Base-by-base conservation (phyloP, 2,329 filamentous ascomycete genomes). In the Sphaerulina vaccinii region DNA sequence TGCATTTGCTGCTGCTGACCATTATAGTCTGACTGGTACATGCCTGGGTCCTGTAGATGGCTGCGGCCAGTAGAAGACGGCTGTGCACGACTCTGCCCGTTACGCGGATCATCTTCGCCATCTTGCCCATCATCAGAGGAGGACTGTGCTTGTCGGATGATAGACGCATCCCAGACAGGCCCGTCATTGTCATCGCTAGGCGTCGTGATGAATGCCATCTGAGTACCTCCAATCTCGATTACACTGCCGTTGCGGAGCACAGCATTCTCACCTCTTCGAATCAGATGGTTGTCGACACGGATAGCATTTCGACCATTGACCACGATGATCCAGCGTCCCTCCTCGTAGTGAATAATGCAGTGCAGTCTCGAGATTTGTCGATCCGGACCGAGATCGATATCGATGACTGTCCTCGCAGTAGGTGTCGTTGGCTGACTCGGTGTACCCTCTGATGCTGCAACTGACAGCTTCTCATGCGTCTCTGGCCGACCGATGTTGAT, bases 161-260 rank as follows among this genome's bases (percentile, higher is more conserved):
- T 70, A 5, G 68, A 66, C 24, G 65, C 68, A 51, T 70, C 68
- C 64, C 84, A 73, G 21, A 82, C 79, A 24, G 86, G 85, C 39
- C 87, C 83, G 61, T 87, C 81, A 88, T 79, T 65, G 87, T 90
- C 63, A 74, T 81, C 18, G 79, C 79, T 65, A 87, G 82, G 83
- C 0, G 93, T 92, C n/a, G 95, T 82, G 41, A 96, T 89, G 71
- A 99, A 99, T 78, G 97, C 92, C 93, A 99, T 99, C 74, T 99
- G 92, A 1, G 93, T 88, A 47, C 88, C 88, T 62, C 87, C 87
- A 65, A 97, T 88, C 66, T 96, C 90, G 52, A 99, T 85, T 37
- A 97, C 89, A 68, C 92, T 86, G 52, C 93, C 93, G 63, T 91
- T 96, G 36, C 83, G 82, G 21, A 99, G 79, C 23, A 82, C 74